Base-by-base conservation (phyloP, 176 grass and related monocot species). In the Oryza glumipatula region DNA sequence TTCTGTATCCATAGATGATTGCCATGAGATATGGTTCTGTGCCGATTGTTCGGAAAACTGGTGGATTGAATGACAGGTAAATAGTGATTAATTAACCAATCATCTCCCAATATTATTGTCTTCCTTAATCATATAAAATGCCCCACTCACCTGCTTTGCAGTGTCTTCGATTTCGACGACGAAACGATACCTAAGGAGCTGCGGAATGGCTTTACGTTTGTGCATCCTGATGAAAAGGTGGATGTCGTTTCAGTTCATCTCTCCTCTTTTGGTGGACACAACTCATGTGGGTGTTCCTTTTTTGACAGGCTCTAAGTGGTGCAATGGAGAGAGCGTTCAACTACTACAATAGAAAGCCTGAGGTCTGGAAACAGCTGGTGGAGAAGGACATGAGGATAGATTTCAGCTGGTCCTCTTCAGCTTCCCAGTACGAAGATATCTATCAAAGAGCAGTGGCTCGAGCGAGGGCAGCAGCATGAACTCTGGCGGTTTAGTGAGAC, bases 1-100 rank as follows among this genome's bases (percentile, higher is more conserved):
- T 92, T 48, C 82, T 17, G 51, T 35, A 32, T 86, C 8, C 15
- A 39, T 63, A 98, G 96, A 95, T 98, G 96, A 95, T 98, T 92
- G 91, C 96, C 47, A 98, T 98, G 96, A 83, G 89, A 82, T 98
- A 98, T 78, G 96, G 96, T 80, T 94, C 93, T 67, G 93, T 98
- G 64, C 96, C 96, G 46, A 77, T 98, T 80, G 96, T 89, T 87
- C 92, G 96, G 30, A 94, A 89, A 92, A 98, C 91, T 58, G 96
- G 96, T 77, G 96, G 96, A 70, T 67, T 98, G 83, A 98, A 94
- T 89, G 96, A 98, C 77, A 98, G 96, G 96, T 98, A 78, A 83
- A 11, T 21, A 36, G 14, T 12, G 6, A 61, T 61, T 61, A 61
- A 2, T 70, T 5, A 90, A 33, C 11, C 23, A 65, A 65, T 23